Percentiles rank a stretch among this genome's conserved stretches.
phyloP scores from a whole-genome alignment of 768 basidiomycete species.

The Lyophyllum decastes region DNA sequence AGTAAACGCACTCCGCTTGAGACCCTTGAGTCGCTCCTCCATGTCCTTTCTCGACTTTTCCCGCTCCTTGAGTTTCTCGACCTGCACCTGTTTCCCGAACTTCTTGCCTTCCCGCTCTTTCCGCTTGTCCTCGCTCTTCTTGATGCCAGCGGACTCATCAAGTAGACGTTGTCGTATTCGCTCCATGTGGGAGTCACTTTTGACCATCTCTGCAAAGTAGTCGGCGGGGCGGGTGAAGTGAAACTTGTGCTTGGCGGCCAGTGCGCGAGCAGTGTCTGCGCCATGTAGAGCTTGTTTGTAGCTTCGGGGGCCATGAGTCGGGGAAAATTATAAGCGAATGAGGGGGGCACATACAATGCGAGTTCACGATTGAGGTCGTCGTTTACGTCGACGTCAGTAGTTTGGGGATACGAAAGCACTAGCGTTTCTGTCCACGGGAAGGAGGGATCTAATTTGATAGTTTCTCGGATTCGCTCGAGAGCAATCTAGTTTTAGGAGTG shows the following conservation, averaged over 20 bases:
- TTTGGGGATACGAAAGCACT: slow-evolving; percentile 67
- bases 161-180: slow-evolving; percentile 87
- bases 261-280: slow-evolving; percentile 70
- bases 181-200: slow-evolving; percentile 97
- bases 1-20: slow-evolving; percentile 80
- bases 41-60: slow-evolving; percentile 90
- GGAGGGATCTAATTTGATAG: slow-evolving; percentile 71
- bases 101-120: slow-evolving; percentile 95
- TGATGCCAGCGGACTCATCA: slow-evolving; percentile 86
- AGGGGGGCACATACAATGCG: slow-evolving; percentile 71
- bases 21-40: slow-evolving; percentile 79
- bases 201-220: slow-evolving; percentile 99
- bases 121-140: slow-evolving; percentile 89
- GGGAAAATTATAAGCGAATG: neutral
- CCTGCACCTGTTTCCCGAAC: slow-evolving; percentile 96
- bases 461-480: slow-evolving; percentile 77
- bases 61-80: slow-evolving; percentile 91
- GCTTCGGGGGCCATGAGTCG: slow-evolving; percentile 40
- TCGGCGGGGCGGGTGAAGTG: slow-evolving; percentile 91
- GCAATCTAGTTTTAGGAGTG: slow-evolving; percentile 50
- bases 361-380: slow-evolving; percentile 95
- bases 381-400: slow-evolving; percentile 74
- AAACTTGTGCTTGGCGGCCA: slow-evolving; percentile 78
- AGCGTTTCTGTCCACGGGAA: slow-evolving; percentile 88
- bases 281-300: slow-evolving; percentile 94